phyloP scores from a whole-genome alignment of 1,139 yeast genomes.

The Yamadazyma oceani region DNA sequence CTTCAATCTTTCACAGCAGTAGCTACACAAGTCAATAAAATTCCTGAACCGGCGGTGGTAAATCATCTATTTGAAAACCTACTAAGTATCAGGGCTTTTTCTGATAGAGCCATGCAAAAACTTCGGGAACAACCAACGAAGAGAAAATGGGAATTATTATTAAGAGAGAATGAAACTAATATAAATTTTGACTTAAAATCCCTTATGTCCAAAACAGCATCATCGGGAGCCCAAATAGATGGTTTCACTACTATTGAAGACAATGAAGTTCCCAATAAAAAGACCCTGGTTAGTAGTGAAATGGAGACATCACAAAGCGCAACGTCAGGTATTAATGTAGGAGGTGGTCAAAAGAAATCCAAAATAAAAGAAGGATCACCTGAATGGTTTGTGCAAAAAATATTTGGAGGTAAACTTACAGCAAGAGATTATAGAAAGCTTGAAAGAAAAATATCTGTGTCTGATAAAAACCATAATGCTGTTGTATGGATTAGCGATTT shows the following conservation, averaged over 20 bases:
- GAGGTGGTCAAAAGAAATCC: background rate
- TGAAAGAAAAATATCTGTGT: slow-evolving; percentile 32
- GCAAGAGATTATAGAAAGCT: slow-evolving; percentile 36
- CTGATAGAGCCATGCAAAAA: slow-evolving; percentile 33
- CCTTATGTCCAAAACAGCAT: slow-evolving; percentile 10
- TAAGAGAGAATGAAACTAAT: slow-evolving; percentile 43
- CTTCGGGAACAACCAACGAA: slow-evolving; percentile 33
- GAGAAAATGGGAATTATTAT: slow-evolving; percentile 48
- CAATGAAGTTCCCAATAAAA: slow-evolving; percentile 4
- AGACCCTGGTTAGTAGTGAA: slow-evolving; percentile 10
- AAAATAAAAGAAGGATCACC: slow-evolving; percentile 39
- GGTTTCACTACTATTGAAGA: slow-evolving; percentile 2
- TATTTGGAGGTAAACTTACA: slow-evolving; percentile 36
- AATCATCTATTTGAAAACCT: slow-evolving; percentile 40
- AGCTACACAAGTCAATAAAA: slow-evolving; percentile 30
- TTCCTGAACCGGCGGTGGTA: slow-evolving; percentile 39
- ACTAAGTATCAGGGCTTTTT: slow-evolving; percentile 38
- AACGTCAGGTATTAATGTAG: background rate
- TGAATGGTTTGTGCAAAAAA: slow-evolving; percentile 42
- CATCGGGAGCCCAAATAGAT: slow-evolving; percentile 1
- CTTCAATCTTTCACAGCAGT: slow-evolving; percentile 37
- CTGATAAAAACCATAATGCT: slow-evolving; percentile 19
- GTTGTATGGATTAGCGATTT: slow-evolving; percentile 36
- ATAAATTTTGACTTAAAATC: slow-evolving; percentile 34
- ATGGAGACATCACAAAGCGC: slow-evolving; percentile 6